Conservation (phyloP, 2,329 filamentous ascomycete genomes). For the Hypomyces perniciosus region DNA sequence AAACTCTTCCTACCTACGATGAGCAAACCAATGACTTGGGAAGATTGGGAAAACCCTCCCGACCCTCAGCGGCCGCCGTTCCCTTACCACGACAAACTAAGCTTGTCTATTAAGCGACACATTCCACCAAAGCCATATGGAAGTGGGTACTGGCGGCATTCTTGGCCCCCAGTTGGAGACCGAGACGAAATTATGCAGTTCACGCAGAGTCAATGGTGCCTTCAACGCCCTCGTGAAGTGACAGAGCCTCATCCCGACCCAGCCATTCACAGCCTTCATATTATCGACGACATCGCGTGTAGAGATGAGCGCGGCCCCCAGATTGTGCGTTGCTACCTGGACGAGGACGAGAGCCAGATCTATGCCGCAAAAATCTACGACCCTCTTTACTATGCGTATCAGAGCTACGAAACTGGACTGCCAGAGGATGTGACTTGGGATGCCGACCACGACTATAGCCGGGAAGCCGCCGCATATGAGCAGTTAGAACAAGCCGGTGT, state of each 20-base stretch:
- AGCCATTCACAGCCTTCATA: not conserved
- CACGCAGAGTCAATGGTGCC: not conserved
- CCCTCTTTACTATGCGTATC: constrained; percentile 8
- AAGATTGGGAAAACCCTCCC: not conserved
- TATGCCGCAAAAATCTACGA: constrained; percentile 13
- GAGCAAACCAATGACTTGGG: not conserved
- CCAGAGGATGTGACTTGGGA: constrained; percentile 3
- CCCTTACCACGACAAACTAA: not conserved
- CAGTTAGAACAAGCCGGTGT: not conserved
- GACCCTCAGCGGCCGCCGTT: not conserved
- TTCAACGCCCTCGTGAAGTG: not conserved
- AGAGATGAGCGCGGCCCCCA: constrained; percentile 9
- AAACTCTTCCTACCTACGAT: too few relatives aligned
- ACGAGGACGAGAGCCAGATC: not conserved
- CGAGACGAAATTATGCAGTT: not conserved
- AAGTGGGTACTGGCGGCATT: not conserved
- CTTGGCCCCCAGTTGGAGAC: not conserved
- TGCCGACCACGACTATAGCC: not conserved
- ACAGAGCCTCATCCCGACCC: not conserved
- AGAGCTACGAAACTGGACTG: not conserved
- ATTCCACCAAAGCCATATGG: constrained; percentile 1
- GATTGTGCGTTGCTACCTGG: constrained; percentile 4
- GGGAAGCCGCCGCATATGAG: constrained; percentile 9
- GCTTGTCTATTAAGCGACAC: not conserved
- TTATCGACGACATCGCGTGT: constrained; percentile 5